Base-by-base conservation (phyloP, 345 rosid genomes). In the Trapa incisa region DNA sequence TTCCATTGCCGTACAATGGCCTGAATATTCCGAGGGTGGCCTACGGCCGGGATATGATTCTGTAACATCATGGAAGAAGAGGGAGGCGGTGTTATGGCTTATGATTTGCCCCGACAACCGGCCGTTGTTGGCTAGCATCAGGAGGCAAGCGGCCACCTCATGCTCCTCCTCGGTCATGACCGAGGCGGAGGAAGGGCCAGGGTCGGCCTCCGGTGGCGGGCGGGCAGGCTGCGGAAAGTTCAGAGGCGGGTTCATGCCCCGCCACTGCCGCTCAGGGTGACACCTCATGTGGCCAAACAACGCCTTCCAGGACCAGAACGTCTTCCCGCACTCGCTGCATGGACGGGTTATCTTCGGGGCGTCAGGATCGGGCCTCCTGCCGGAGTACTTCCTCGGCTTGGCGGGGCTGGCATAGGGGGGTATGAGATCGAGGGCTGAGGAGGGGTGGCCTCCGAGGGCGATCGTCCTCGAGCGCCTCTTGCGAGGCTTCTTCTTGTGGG, bases 221-320 rank as follows among this genome's bases (percentile, higher is more conserved):
- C 8, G 75, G 7, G 72, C 29, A 22, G 29, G 29, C 29, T 22
- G 73, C 79, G 32, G 82, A 37, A 76, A 45, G 62, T 80, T 76
- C 0, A 84, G 83, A 17, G 89, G 92, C 33, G 93, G 93, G 61
- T 83, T 83, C 60, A 87, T 87, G 66, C 89, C 83, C 65, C 93
- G 76, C 91, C 95, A 83, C 73, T 88, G 84, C 61, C 97, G 88
- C 78, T 81, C 96, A 67, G 91, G 96, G 71, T 94, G 99, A 78
- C 96, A 94, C 71, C 99, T 80, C 92, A 86, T 91, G 75, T 91
- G 99, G 32, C 99, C 99, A 16, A 87, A 91, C 32, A 94, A 82
- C 12, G 97, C 99, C 78, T 94, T 91, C 82, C 80, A 76, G 0
- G 99, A 94, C 89, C 91, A 85, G 65, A 94, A 91, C 77, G 71